Conservation (phyloP, 2,329 filamentous ascomycete genomes). For the Penicillium nordicum region DNA sequence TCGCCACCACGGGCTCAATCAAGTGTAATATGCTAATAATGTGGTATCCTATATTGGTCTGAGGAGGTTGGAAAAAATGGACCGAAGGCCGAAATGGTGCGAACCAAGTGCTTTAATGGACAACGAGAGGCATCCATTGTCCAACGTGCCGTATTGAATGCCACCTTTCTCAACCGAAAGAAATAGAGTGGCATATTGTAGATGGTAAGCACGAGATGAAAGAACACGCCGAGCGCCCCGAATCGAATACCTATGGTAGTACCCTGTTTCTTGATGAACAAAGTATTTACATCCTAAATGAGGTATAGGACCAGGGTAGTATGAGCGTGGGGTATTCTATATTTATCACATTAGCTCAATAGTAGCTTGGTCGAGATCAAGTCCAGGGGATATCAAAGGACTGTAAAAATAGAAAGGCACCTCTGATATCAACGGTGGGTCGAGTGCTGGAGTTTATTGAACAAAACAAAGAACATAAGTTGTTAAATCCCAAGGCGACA, state of each 20-base stretch:
- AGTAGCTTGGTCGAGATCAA: background rate
- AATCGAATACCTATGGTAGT: background rate
- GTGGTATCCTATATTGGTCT: background rate
- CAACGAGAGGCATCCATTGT: background rate
- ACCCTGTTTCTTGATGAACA: background rate
- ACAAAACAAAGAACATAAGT: background rate
- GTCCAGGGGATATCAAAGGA: background rate
- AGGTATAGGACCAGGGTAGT: background rate
- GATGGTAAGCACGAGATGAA: slow-evolving; percentile 1
- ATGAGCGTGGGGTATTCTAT: background rate
- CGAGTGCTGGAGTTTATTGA: background rate
- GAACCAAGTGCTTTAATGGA: slow-evolving; percentile 5
- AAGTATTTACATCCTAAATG: background rate
- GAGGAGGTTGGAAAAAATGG: background rate
- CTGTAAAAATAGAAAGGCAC: background rate
- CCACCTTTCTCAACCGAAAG: background rate
- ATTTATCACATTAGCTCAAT: background rate
- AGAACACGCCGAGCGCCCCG: background rate
- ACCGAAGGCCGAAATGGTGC: background rate
- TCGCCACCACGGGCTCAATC: background rate
- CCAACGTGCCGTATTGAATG: background rate
- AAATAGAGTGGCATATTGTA: slow-evolving; percentile 2
- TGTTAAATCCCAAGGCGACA: background rate
- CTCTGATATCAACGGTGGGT: background rate
- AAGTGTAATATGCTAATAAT: background rate